Evolutionary conservation across 345 rosid species (phyloP).

Genomic region (Eucalyptus curtisii): DNA sequence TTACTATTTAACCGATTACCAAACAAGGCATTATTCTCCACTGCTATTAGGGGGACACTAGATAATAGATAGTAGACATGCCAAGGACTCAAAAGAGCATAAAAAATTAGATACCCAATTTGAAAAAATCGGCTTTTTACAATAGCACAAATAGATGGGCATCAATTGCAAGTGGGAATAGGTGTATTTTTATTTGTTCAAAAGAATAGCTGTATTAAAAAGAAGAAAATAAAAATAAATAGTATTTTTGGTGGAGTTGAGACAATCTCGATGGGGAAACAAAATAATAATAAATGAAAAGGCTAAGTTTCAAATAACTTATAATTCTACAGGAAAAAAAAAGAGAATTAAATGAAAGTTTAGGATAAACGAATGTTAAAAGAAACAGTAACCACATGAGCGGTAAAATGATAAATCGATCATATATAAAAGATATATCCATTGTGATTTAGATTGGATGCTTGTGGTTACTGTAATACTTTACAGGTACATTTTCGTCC

Average conservation of each 20-base stretch:
- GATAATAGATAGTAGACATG: background rate
- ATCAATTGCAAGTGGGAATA: background rate
- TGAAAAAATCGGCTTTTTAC: background rate
- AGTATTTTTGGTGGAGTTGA: background rate
- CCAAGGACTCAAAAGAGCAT: background rate
- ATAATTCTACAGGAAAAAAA: background rate
- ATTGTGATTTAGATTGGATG: background rate
- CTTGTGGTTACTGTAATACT: background rate
- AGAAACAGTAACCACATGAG: background rate
- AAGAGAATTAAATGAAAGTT: background rate
- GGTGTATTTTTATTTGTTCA: background rate
- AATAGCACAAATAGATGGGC: background rate
- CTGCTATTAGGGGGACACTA: background rate
- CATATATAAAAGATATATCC: background rate
- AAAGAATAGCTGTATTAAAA: background rate
- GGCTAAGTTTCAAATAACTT: background rate
- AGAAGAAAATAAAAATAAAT: background rate
- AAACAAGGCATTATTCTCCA: background rate
- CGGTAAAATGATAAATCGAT: too few species aligned
- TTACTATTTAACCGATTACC: too few species aligned
- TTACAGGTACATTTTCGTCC: background rate
- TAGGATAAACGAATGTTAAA: background rate
- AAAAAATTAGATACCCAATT: background rate
- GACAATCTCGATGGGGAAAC: background rate
- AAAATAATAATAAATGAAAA: background rate